A percentile compares a stretch with the other conserved stretches of the same genome.
phyloP scores from a whole-genome alignment of 2,329 filamentous ascomycete species.

The Fusarium cicatricum region DNA sequence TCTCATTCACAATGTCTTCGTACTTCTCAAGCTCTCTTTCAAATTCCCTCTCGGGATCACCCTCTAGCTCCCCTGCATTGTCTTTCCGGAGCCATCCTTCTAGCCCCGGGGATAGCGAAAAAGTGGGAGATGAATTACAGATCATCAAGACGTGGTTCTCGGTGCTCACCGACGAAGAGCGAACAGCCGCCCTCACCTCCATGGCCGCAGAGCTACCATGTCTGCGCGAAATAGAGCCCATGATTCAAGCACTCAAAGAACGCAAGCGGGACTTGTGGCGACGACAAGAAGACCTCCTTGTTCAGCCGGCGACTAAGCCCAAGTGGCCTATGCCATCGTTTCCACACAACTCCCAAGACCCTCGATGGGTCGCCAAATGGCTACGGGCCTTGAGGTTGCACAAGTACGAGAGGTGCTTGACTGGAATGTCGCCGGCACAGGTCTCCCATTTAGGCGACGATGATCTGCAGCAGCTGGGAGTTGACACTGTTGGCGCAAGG shows the following conservation, averaged over 20 bases:
- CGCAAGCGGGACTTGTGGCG: constrained; percentile 39
- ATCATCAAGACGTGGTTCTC: constrained; percentile 41
- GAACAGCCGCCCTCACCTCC: constrained; percentile 32
- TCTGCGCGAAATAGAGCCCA: constrained; percentile 39
- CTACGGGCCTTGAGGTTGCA: constrained; percentile 39
- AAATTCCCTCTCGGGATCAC: constrained; percentile 28
- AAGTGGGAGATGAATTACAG: constrained; percentile 31
- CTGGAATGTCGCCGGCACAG: constrained; percentile 35
- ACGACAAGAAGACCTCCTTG: constrained; percentile 37
- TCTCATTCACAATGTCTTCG: constrained; percentile 28
- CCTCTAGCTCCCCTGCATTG: constrained; percentile 37
- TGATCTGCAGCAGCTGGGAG: constrained; percentile 35
- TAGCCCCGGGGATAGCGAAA: constrained; percentile 19
- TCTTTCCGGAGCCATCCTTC: constrained; percentile 9
- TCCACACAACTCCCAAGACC: constrained; percentile 34
- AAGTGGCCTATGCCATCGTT: constrained; percentile 40
- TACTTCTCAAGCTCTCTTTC: constrained; percentile 20
- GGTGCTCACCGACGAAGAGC: constrained; percentile 35
- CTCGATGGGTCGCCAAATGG: constrained; percentile 40
- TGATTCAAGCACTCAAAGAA: constrained; percentile 40
- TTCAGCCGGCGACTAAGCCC: constrained; percentile 34
- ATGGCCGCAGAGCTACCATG: constrained; percentile 36
- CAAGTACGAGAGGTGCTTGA: constrained; percentile 38
- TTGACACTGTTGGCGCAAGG: constrained; percentile 39
- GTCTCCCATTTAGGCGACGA: constrained; percentile 28